Evolutionary conservation across 495 filamentous ascomycete species (phyloP).

Genomic region (Annulohypoxylon moriforme): DNA sequence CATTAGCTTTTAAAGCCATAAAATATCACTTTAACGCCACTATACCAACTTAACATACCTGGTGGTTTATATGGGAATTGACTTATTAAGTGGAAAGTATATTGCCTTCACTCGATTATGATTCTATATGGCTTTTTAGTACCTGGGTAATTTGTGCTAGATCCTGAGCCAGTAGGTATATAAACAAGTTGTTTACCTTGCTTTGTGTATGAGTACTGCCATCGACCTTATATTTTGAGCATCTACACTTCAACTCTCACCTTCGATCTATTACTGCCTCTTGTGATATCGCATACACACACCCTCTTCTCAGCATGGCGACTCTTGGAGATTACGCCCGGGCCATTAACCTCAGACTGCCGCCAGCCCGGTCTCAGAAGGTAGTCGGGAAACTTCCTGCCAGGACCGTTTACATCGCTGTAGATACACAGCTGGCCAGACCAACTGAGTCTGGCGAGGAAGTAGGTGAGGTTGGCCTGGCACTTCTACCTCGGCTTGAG

Average conservation of each 20-base stretch:
- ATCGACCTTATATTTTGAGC: too few species aligned
- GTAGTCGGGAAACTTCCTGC: not conserved
- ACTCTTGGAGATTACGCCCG: not conserved
- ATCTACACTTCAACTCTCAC: not conserved
- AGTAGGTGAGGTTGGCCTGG: not conserved
- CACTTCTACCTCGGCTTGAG: slow-evolving; percentile 17
- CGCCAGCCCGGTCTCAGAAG: not conserved
- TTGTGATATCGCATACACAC: not conserved
- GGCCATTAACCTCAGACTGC: not conserved
- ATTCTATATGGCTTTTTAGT: not conserved
- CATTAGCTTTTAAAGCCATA: not conserved
- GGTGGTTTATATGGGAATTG: not conserved
- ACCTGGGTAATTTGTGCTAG: not conserved
- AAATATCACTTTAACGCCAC: not conserved
- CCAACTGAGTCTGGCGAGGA: too few species aligned
- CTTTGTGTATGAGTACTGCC: too few species aligned
- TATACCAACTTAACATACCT: not conserved
- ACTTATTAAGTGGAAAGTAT: too few species aligned
- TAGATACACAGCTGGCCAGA: not conserved
- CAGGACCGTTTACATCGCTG: slow-evolving; percentile 7
- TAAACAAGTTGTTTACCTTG: too few species aligned
- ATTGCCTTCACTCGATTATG: too few species aligned
- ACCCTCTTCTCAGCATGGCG: not conserved
- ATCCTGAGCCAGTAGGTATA: too few species aligned
- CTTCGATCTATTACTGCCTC: not conserved